Percentiles rank a stretch among this genome's conserved stretches.
Conservation (phyloP, 768 basidiomycete genomes). For the Tylopilus intermedius region DNA sequence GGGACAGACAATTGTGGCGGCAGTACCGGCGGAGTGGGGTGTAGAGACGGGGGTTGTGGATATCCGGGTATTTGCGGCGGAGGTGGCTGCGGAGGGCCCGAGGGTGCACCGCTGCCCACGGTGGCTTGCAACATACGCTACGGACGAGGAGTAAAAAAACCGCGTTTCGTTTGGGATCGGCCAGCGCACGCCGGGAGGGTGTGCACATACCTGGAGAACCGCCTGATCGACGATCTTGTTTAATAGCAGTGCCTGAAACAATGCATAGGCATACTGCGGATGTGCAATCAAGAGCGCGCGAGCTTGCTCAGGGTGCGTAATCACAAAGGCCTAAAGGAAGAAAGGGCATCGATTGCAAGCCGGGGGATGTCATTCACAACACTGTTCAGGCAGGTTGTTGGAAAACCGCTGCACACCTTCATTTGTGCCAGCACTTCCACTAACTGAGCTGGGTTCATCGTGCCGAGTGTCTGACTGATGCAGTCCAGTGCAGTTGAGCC, state of each 20-base stretch:
- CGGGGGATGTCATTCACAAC: constrained; percentile 17
- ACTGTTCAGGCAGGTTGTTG: constrained; percentile 17
- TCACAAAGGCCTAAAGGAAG: constrained; percentile 78
- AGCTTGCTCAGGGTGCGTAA: constrained; percentile 88
- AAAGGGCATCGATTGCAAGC: constrained; percentile 2
- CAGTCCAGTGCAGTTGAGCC: constrained; percentile 72
- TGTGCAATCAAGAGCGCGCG: constrained; percentile 70
- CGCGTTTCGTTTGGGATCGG: not conserved
- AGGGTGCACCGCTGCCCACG: constrained; percentile 23
- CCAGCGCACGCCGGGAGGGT: constrained; percentile 3
- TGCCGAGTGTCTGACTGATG: constrained; percentile 82
- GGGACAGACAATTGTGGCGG: constrained; percentile 30
- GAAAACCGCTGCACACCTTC: constrained; percentile 65
- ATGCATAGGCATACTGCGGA: constrained; percentile 92
- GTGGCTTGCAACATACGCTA: constrained; percentile 52
- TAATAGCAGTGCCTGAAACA: constrained; percentile 89
- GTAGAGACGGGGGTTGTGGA: constrained; percentile 29
- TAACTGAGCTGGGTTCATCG: constrained; percentile 76
- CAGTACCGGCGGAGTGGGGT: constrained; percentile 32
- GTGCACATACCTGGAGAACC: constrained; percentile 62
- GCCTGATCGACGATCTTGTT: constrained; percentile 91
- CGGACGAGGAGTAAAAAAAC: constrained; percentile 11
- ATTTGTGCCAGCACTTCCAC: constrained; percentile 96
- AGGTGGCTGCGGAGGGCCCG: constrained; percentile 29
- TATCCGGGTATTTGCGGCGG: constrained; percentile 29